Evolutionary conservation across 2,329 filamentous ascomycete genomes (phyloP).

Genomic region (Sporothrix protearum): DNA sequence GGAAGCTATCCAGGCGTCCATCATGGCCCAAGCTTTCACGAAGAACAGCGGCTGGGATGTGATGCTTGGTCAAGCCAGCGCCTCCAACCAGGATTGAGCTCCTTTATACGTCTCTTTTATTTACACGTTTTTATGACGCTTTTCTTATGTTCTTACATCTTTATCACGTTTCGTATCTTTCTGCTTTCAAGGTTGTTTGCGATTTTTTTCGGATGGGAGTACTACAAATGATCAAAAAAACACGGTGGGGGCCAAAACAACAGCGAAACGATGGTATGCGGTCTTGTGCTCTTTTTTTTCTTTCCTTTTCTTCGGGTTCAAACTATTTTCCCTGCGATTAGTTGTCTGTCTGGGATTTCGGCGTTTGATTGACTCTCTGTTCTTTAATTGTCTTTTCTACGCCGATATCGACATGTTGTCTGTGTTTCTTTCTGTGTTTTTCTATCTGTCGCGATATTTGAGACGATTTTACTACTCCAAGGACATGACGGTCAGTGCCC

Average conservation of each 20-base stretch:
- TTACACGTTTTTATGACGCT: neutral
- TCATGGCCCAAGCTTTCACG: conserved; percentile 12
- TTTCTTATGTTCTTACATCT: neutral
- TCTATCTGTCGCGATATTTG: neutral
- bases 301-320: neutral
- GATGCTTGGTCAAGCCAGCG: conserved; percentile 11
- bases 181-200: neutral
- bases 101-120: neutral
- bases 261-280: neutral
- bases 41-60: conserved; percentile 20
- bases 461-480: neutral
- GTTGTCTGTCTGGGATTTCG: neutral
- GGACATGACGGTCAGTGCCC: neutral
- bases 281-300: neutral
- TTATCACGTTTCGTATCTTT: neutral
- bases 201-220: neutral
- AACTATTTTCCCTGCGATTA: neutral
- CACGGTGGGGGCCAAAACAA: neutral
- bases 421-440: neutral
- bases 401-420: neutral
- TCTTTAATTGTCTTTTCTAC: neutral
- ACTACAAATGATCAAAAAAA: conserved; percentile 7
- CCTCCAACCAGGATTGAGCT: neutral
- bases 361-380: neutral
- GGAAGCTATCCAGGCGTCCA: neutral